Base-by-base conservation (phyloP, 208 protist species). In the Acanthamoeba healyi region DNA sequence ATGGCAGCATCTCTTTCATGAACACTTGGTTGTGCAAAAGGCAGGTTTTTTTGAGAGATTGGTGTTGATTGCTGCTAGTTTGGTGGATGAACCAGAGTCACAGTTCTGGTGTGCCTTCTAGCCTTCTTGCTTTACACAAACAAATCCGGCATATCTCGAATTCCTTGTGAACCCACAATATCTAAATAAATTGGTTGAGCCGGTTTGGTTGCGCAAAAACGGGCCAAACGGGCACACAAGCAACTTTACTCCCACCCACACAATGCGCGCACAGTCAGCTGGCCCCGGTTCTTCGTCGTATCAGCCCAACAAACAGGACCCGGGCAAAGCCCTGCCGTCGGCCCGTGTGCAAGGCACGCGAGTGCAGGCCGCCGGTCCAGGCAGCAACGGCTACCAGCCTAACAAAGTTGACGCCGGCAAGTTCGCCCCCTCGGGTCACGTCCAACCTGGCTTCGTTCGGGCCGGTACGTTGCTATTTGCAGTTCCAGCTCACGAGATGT, bases 381-480 rank as follows among this genome's bases (percentile, higher is more conserved):
- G 84, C 36, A 91, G 38, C 54, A 91, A 91, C 56, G 4, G 58
- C 51, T 91, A 91, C 61, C 38, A 72, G 26, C 84, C 84, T 17
- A 91, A 91, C 40, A 91, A 91, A 26, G 29, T 46, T 7, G 84
- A 91, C 24, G 36, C 40, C 24, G 84, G 84, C 51, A 65, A 74
- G 38, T 91, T 91, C 56, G 84, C 56, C 0, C 56, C 84, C 17
- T 65, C 84, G 24, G 84, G 58, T 15, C 84, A 65, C 40, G 58
- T 74, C 15, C 36, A 40, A 24, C 36, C 26, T 1, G 61, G 58
- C 46, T 74, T 72, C 54, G 61, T 91, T 44, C 51, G 84, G n/a
- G 38, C 84, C 29, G 84, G 84, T 91, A 72, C 56, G 56, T 5
- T 34, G 24, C 42, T n/a, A n/a, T n/a, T n/a, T n/a, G n/a, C n/a